Conservation (phyloP, 2,329 filamentous ascomycete genomes). For the Ploettnerulaceae sp. region DNA sequence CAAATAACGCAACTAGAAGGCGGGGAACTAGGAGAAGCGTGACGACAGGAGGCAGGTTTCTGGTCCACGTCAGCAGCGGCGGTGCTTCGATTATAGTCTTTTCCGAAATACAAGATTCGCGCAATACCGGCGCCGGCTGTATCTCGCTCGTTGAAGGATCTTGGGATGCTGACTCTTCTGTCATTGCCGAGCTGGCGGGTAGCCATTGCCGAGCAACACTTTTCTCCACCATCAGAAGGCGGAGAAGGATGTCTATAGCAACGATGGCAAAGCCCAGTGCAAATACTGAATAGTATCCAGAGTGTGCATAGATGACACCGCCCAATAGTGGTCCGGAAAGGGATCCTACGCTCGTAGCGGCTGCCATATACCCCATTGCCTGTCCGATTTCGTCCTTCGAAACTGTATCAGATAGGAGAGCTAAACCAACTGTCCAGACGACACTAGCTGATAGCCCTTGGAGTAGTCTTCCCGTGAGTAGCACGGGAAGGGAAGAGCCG, state of each 20-base stretch:
- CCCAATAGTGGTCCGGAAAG: conserved; percentile 44
- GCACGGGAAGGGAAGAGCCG: conserved; percentile 52
- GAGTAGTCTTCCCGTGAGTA: conserved; percentile 60
- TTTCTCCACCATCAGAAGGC: conserved; percentile 52
- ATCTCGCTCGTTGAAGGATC: conserved; percentile 7
- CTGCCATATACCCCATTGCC: conserved; percentile 56
- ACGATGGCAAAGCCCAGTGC: conserved; percentile 52
- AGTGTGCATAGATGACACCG: conserved; percentile 23
- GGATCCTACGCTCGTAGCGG: conserved; percentile 51
- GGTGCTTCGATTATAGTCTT: neutral
- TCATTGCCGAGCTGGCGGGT: neutral
- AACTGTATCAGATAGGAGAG: conserved; percentile 65
- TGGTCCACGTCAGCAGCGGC: conserved; percentile 1
- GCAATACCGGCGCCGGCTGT: conserved; percentile 1
- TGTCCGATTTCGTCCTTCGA: conserved; percentile 54
- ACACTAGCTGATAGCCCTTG: conserved; percentile 65
- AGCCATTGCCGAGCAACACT: conserved; percentile 40
- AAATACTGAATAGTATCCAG: conserved; percentile 56
- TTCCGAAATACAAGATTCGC: neutral
- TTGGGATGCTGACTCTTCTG: neutral
- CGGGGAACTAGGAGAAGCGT: conserved; percentile 38
- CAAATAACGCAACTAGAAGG: conserved; percentile 38
- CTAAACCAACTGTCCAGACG: conserved; percentile 68
- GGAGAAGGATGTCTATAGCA: conserved; percentile 47
- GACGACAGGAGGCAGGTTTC: conserved; percentile 32